phyloP scores from a whole-genome alignment of 139 green algal species.

The Chlorella sp. region DNA sequence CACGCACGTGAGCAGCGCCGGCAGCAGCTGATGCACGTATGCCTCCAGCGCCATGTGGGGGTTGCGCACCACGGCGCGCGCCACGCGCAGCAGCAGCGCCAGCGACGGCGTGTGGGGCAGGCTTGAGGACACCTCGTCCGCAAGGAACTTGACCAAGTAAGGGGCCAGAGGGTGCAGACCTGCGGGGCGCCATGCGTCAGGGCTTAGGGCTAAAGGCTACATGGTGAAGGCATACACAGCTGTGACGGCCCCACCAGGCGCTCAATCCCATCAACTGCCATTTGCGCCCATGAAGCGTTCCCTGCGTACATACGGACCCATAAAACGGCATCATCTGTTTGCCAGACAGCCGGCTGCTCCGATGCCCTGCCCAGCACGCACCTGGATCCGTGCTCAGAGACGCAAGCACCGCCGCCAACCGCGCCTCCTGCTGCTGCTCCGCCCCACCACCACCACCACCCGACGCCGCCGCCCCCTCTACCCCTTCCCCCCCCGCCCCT shows the following conservation, averaged over 20 bases:
- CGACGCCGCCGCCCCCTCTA: background rate
- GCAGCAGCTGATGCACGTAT: constrained; percentile 83
- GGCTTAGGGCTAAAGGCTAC: no score
- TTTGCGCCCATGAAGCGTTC: no score
- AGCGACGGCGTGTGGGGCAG: constrained; percentile 26
- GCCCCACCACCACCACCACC: background rate
- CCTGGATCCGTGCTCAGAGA: constrained; percentile 55
- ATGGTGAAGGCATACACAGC: no score
- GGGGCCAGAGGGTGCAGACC: constrained; percentile 78
- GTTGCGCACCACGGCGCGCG: constrained; percentile 63
- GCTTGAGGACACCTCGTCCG: constrained; percentile 42
- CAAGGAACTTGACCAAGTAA: constrained; percentile 74
- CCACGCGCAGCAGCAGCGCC: constrained; percentile 28
- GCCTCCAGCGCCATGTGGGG: constrained; percentile 55
- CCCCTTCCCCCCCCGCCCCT: background rate
- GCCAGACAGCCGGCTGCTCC: no score
- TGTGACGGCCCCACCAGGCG: no score
- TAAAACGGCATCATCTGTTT: no score
- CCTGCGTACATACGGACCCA: no score
- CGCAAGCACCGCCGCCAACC: constrained; percentile 31
- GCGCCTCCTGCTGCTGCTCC: constrained; percentile 4
- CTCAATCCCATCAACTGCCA: no score
- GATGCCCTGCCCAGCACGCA: no score
- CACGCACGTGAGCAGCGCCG: constrained; percentile 69
- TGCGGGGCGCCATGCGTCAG: no score